Conservation (phyloP, 805 yeast species). For the Cyberlindnera subsufficiens region DNA sequence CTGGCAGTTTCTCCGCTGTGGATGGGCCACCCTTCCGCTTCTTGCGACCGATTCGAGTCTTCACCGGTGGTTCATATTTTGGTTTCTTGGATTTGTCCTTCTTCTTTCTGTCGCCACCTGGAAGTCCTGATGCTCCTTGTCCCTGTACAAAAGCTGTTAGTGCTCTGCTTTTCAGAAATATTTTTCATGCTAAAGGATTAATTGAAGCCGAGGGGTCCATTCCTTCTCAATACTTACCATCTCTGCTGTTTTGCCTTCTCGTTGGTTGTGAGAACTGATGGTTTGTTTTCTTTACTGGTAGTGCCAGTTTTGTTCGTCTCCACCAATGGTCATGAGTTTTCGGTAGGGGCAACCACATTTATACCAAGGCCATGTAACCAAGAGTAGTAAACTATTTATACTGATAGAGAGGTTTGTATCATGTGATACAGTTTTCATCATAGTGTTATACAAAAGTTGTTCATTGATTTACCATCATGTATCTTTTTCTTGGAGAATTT, state of each 20-base stretch:
- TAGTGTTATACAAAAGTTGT: constrained; percentile 57
- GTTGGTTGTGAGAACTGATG: too few relatives aligned
- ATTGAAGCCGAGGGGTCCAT: background rate
- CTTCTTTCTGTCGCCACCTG: constrained; percentile 45
- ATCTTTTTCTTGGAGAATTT: constrained; percentile 39
- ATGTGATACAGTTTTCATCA: constrained; percentile 1
- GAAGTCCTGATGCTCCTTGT: constrained; percentile 48
- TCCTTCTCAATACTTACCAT: too few relatives aligned
- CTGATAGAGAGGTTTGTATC: too few relatives aligned
- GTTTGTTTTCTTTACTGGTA: too few relatives aligned
- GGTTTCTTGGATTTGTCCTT: constrained; percentile 81
- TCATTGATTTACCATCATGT: constrained; percentile 51
- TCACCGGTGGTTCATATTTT: constrained; percentile 97
- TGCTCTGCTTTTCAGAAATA: background rate
- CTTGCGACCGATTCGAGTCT: constrained; percentile 87
- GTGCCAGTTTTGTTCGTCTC: too few relatives aligned
- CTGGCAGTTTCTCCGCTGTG: constrained; percentile 77
- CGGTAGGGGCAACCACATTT: too few relatives aligned
- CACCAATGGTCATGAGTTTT: too few relatives aligned
- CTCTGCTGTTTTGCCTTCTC: too few relatives aligned
- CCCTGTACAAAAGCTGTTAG: constrained; percentile 29
- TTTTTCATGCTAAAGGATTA: background rate
- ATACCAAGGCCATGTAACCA: too few relatives aligned
- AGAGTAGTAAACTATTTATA: too few relatives aligned
- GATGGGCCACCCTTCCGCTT: constrained; percentile 88